These are phyloP conservation scores for Phytopythium mirpurense DNA, from an alignment of 352 stramenopile species.

Conservation along the genomic window DNA sequence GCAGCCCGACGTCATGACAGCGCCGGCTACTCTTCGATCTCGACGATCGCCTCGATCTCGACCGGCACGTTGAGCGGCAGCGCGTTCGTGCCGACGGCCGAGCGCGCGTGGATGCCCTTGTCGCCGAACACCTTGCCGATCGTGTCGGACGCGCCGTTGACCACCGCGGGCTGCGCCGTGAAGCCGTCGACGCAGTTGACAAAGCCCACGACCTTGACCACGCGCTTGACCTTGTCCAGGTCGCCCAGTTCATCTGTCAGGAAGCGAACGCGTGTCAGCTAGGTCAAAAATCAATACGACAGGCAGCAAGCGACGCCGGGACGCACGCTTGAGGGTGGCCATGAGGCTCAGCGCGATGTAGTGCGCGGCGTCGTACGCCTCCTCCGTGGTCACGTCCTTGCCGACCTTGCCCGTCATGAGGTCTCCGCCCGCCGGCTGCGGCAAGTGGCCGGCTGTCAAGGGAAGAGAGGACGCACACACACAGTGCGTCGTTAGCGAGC, in stretches of 20 bases:
- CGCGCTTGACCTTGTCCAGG: conserved; percentile 90
- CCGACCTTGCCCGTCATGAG: conserved; percentile 89
- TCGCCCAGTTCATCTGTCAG: conserved; percentile 78
- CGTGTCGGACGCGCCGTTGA: conserved; percentile 96
- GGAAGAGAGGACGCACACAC: too few relatives aligned
- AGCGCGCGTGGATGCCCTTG: conserved; percentile 89
- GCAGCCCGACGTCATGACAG: too few relatives aligned
- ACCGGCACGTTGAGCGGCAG: conserved; percentile 95
- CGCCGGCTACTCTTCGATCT: conserved; percentile 83
- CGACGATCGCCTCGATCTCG: conserved; percentile 96
- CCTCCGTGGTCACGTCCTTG: conserved; percentile 81
- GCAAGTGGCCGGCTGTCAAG: conserved; percentile 71
- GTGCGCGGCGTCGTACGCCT: conserved; percentile 90
- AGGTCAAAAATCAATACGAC: too few relatives aligned
- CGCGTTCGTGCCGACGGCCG: conserved; percentile 95
- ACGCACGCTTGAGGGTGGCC: conserved; percentile 86
- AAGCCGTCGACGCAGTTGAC: conserved; percentile 95
- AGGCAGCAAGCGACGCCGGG: too few relatives aligned
- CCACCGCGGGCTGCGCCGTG: conserved; percentile 87
- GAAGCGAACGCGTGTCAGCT: conserved; percentile 5
- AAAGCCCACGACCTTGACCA: conserved; percentile 97
- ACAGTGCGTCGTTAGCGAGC: not conserved
- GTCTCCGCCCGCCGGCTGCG: conserved; percentile 58
- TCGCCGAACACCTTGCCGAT: conserved; percentile 89
- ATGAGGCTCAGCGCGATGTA: conserved; percentile 88